phyloP scores from a whole-genome alignment of 139 green algal species.

The Chlamydomonas urium region DNA sequence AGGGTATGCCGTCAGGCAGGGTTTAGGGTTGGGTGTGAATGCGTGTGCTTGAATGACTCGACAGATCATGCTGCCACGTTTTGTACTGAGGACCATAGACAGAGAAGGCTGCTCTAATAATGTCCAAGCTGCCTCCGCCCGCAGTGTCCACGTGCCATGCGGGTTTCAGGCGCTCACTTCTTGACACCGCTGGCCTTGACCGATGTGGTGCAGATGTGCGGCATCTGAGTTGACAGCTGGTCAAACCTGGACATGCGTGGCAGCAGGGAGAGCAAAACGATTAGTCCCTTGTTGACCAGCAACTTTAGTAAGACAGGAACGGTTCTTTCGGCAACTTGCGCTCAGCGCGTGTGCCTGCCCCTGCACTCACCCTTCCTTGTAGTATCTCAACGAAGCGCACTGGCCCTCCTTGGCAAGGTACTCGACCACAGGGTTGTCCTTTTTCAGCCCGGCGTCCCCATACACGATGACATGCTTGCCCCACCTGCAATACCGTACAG shows the following conservation, averaged over 20 bases:
- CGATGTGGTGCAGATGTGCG: conserved; percentile 64
- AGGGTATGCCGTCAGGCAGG: not conserved
- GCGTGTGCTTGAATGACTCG: too few species aligned
- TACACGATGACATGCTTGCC: conserved; percentile 56
- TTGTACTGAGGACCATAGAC: too few species aligned
- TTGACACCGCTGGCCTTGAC: conserved; percentile 48
- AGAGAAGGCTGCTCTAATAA: too few species aligned
- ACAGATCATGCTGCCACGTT: too few species aligned
- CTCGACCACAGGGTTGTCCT: conserved; percentile 58
- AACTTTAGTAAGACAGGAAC: not conserved
- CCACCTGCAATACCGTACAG: conserved; percentile 46
- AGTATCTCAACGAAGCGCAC: conserved; percentile 40
- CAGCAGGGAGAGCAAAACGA: too few species aligned
- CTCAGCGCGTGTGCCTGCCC: not conserved
- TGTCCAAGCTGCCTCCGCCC: not conserved
- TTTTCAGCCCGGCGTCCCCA: conserved; percentile 49
- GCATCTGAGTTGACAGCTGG: conserved; percentile 43
- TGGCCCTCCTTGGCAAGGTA: conserved; percentile 54
- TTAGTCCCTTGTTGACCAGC: too few species aligned
- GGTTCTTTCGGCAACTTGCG: not conserved
- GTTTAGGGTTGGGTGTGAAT: not conserved
- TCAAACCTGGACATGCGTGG: conserved; percentile 54
- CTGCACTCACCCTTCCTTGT: conserved; percentile 43
- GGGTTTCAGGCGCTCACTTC: conserved; percentile 22
- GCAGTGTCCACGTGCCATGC: not conserved